Conservation (phyloP, 1,139 yeast genomes). For the Nakaseomyces nivariensis region DNA sequence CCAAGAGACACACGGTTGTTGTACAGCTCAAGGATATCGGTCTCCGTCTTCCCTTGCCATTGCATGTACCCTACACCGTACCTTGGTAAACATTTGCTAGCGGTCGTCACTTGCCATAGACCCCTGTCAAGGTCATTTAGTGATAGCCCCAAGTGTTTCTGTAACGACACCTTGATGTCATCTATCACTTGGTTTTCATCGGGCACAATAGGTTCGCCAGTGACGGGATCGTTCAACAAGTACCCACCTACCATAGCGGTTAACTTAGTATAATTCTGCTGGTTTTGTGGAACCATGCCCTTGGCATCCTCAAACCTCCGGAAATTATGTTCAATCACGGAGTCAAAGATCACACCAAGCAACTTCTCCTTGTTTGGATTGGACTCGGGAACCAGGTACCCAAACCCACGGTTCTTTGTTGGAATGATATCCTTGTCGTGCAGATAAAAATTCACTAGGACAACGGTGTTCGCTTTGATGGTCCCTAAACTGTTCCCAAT, state of each 20-base stretch:
- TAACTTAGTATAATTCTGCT: constrained; percentile 46
- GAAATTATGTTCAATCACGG: constrained; percentile 56
- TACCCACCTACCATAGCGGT: constrained; percentile 93
- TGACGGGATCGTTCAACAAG: constrained; percentile 33
- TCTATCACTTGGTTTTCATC: constrained; percentile 36
- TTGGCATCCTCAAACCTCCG: constrained; percentile 22
- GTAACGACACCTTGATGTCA: constrained; percentile 40
- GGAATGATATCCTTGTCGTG: constrained; percentile 34
- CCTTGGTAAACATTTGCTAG: constrained; percentile 64
- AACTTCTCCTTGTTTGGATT: constrained; percentile 47
- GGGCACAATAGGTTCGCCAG: constrained; percentile 33
- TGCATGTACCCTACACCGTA: constrained; percentile 63
- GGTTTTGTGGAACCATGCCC: constrained; percentile 10
- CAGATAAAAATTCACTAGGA: constrained; percentile 52
- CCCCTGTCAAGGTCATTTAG: constrained; percentile 30
- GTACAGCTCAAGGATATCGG: constrained; percentile 31
- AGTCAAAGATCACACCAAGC: constrained; percentile 84
- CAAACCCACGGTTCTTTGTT: constrained; percentile 53
- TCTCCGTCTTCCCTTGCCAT: constrained; percentile 34
- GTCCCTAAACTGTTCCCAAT: constrained; percentile 23
- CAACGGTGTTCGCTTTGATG: constrained; percentile 44
- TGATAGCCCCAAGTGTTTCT: constrained; percentile 41
- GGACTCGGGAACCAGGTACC: constrained; percentile 69
- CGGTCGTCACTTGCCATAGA: constrained; percentile 26
- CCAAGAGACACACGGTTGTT: constrained; percentile 47